Base-by-base conservation (phyloP, 2,329 filamentous ascomycete genomes). In the Fusarium newnesense region DNA sequence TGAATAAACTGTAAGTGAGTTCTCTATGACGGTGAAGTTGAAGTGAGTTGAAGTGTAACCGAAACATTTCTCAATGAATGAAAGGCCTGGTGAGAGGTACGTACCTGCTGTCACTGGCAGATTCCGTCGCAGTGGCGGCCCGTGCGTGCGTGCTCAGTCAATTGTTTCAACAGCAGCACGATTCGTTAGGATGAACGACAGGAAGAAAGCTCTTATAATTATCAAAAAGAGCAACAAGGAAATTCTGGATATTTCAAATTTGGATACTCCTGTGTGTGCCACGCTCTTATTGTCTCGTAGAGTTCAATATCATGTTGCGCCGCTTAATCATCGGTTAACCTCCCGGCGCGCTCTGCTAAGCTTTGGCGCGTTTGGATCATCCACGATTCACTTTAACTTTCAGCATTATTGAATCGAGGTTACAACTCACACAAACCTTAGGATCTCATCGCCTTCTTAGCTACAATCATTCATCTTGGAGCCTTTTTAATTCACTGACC, bases 321-420 rank as follows among this genome's bases (percentile, higher is more conserved):
- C 76, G 76, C 73, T 75, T 78, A 77, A 76, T 75, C 58, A 3
- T 69, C 76, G 76, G 76, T 52, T 77, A 77, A 77, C 54, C 32
- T 21, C 2, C 7, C 6, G 12, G 44, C 56, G 62, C 62, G 60
- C 26, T 52, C 28, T 46, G 30, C 30, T 58, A 42, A 47, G 62
- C 53, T 44, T 42, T 30, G 60, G 70, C 70, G 73, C 75, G 73
- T 64, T 64, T 71, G 52, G 52, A 64, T 43, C 46, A 49, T 50
- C 42, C 56, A 50, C 56, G 66, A 43, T 64, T 53, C 63, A 60
- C 52, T 43, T 60, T 49, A 37, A 64, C 63, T 63, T 67, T 54
- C 30, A 57, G 47, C 61, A 60, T 36, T n/a, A 43, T 74, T 54
- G 67, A 57, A 52, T 68, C 60, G 40, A 72, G 62, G 57, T 57